Evolutionary conservation across 1,284 basidiomycete genomes (phyloP).

Genomic region (Coniferiporia sulphurascens): DNA sequence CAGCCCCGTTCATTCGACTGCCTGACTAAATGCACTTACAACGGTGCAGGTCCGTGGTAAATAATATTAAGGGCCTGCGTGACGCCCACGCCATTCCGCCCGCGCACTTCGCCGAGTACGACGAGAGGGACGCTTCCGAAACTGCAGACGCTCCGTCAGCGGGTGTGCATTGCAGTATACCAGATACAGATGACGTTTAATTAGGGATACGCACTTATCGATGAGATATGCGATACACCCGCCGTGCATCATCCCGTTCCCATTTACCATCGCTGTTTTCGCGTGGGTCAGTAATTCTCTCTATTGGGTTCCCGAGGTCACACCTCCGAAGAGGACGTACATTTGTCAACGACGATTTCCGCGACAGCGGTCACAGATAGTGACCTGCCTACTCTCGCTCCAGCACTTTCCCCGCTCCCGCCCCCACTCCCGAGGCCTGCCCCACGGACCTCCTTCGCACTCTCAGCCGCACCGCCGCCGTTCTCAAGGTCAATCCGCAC

Average conservation of each 20-base stretch:
- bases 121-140: constrained; percentile 64
- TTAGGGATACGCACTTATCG: constrained; percentile 48
- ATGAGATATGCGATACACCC: constrained; percentile 66
- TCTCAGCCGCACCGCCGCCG: background rate
- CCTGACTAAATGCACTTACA: constrained; percentile 35
- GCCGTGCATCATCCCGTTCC: constrained; percentile 67
- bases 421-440: constrained; percentile 25
- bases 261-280: constrained; percentile 60
- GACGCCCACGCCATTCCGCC: constrained; percentile 66
- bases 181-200: background rate
- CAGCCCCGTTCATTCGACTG: no score
- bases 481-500: constrained; percentile 41
- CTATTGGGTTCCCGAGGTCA: background rate
- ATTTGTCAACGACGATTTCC: constrained; percentile 55
- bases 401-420: constrained; percentile 32
- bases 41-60: constrained; percentile 60
- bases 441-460: no score
- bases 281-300: constrained; percentile 1
- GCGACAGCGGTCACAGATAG: constrained; percentile 54
- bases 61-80: constrained; percentile 63
- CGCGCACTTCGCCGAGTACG: constrained; percentile 52
- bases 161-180: constrained; percentile 3
- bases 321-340: constrained; percentile 30
- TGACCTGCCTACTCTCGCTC: constrained; percentile 42
- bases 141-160: constrained; percentile 28